These are phyloP conservation scores for Nasturtium officinale DNA, from an alignment of 345 rosid species.

Conservation along the genomic window DNA sequence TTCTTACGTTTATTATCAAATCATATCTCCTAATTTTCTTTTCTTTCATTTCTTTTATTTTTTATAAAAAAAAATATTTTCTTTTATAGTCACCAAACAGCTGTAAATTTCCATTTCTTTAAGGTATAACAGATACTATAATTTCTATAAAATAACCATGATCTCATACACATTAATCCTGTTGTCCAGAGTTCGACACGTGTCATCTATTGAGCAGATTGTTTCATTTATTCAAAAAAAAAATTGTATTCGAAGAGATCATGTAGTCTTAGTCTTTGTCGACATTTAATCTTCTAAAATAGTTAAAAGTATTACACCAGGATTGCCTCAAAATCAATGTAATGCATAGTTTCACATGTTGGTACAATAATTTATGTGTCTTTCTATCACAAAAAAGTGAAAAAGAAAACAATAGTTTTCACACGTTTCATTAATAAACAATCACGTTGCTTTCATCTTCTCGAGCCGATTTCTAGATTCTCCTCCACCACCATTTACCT, in stretches of 20 bases:
- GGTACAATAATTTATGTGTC: conserved; percentile 13
- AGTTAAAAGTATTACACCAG: conserved; percentile 21
- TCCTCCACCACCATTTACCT: conserved; percentile 38
- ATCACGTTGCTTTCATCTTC: conserved; percentile 35
- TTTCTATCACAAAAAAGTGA: background rate
- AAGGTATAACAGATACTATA: background rate
- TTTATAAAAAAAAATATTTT: too few species aligned
- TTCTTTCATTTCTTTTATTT: too few species aligned
- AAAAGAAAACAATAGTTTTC: conserved; percentile 4
- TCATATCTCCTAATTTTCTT: background rate
- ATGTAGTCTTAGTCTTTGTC: conserved; percentile 4
- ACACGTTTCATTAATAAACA: conserved; percentile 40
- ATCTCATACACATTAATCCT: background rate
- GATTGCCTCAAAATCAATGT: conserved; percentile 35
- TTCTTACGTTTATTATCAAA: background rate
- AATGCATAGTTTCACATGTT: conserved; percentile 28
- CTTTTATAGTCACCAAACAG: background rate
- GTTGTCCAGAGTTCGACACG: background rate
- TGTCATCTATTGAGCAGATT: background rate
- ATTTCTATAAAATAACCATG: background rate
- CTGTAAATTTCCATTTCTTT: conserved; percentile 19
- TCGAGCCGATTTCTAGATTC: conserved; percentile 38
- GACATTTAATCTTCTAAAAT: conserved; percentile 28
- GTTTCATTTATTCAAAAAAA: too few species aligned
- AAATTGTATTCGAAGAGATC: background rate